These are phyloP conservation scores for Endoconidiophora polonica DNA, from an alignment of 2,329 filamentous ascomycete genomes.

Conservation along the genomic window DNA sequence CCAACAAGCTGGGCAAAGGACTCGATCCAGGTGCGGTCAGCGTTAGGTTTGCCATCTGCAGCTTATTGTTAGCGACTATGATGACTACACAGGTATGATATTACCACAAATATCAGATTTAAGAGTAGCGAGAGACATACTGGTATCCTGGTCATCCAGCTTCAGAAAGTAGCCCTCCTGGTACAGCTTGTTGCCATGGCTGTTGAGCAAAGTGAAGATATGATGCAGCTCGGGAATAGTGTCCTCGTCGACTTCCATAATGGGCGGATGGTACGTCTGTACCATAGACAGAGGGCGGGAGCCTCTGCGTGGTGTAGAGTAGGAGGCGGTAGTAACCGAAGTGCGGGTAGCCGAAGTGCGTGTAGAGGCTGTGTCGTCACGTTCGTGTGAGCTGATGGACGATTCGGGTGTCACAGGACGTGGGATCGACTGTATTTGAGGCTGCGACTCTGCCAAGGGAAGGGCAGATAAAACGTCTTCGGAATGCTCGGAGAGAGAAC, in stretches of 20 bases:
- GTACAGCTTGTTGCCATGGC: constrained; percentile 89
- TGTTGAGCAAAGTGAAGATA: constrained; percentile 87
- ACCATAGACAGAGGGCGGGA: constrained; percentile 74
- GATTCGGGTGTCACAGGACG: constrained; percentile 10
- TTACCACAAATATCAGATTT: not conserved
- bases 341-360: constrained; percentile 17
- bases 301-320: constrained; percentile 28
- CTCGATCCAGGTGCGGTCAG: constrained; percentile 82
- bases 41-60: constrained; percentile 68
- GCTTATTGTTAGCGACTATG: constrained; percentile 15
- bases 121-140: constrained; percentile 35
- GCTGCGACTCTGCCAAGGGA: constrained; percentile 2
- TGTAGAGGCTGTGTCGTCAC: constrained; percentile 10
- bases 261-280: constrained; percentile 66
- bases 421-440: constrained; percentile 4
- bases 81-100: not conserved
- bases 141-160: constrained; percentile 80
- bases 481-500: not conserved
- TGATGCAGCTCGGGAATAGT: constrained; percentile 86
- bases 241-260: constrained; percentile 72
- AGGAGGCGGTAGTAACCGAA: constrained; percentile 12
- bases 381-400: not conserved
- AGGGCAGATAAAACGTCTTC: not conserved
- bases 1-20: constrained; percentile 94
- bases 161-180: constrained; percentile 97